Evolutionary conservation across 2,329 filamentous ascomycete species (phyloP), one percentile per base, ranked within the genome.

Genomic region (Chrysoporthe puriensis): DNA sequence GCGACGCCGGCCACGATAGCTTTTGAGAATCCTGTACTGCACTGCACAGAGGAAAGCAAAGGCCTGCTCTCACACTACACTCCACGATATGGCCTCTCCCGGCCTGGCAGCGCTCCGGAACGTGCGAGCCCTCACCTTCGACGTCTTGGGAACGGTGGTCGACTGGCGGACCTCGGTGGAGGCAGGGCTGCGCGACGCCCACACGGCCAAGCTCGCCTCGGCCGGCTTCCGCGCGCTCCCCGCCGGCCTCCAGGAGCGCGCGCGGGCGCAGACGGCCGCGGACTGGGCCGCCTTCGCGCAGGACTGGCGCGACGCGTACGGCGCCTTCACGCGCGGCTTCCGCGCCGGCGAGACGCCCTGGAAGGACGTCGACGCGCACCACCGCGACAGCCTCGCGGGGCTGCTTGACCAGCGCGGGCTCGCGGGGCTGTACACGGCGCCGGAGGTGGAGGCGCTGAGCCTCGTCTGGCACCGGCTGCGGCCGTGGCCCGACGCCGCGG

Each of bases 101-200:
- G 40, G 26, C 60, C 46, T 59, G 26, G 13, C 66, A 48, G 58
- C 65, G 21, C 65, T 69, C 4, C 60, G 52, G 40, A 36, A 50
- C 40, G 73, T 86, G 70, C 87, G 88, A 71, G 90, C 86, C 8
- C 81, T 94, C 44, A 83, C 89, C 64, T 93, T 93, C 74, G 91
- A 94, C 79, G 86, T 93, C 73, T 94, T 94, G 77, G 91, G 91
- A 72, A 96, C 93, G 1, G 88, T 90, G 70, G 92, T 96, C 58
- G 85, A 95, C 81, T 95, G 92, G 91, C 89, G 91, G 66, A 82
- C 82, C 50, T 87, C 88, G 1, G 87, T 96, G 26, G 86, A 84
- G 16, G 79, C 83, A 9, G 86, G 86, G 63, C 84, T 87, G 14
- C 75, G 78, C 34, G 79, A 83, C 9, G 86, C 87, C 64, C 84